Evolutionary conservation across 1,284 basidiomycete species (phyloP).

Genomic region (Naganishia sp.): DNA sequence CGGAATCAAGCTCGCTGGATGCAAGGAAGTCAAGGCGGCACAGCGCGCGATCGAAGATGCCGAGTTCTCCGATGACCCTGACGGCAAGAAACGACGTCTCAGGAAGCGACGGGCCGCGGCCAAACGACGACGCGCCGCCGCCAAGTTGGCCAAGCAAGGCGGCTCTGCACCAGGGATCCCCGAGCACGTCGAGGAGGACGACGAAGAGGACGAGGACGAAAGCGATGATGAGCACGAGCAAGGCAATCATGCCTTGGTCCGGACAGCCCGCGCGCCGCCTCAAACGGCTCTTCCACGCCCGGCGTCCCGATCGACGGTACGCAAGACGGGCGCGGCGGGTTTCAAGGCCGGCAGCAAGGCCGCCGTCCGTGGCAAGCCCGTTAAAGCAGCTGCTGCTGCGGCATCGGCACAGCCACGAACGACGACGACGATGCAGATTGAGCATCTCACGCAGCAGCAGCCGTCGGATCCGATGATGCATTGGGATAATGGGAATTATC

Average conservation of each 20-base stretch:
- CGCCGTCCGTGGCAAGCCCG: not conserved
- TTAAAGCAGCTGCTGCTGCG: not conserved
- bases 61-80: slow-evolving; percentile 20
- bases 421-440: slow-evolving; percentile 24
- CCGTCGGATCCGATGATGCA: slow-evolving; percentile 23
- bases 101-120: slow-evolving; percentile 23
- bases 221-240: not conserved
- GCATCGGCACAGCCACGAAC: slow-evolving; percentile 10
- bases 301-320: not conserved
- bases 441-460: slow-evolving; percentile 24
- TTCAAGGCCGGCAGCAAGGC: not conserved
- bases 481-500: slow-evolving; percentile 21
- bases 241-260: not conserved
- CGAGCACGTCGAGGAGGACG: not conserved
- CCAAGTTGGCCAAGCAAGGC: slow-evolving; percentile 5
- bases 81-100: slow-evolving; percentile 20
- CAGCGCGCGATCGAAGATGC: slow-evolving; percentile 19
- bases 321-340: not conserved
- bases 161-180: not conserved
- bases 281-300: not conserved
- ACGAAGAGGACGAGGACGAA: slow-evolving; percentile 11
- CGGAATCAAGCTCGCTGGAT: slow-evolving; percentile 21
- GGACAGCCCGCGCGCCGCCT: slow-evolving; percentile 5
- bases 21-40: slow-evolving; percentile 20
- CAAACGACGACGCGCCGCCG: slow-evolving; percentile 7